Percentiles rank a stretch among this genome's conserved stretches.
Evolutionary conservation across 2,329 filamentous ascomycete genomes (phyloP).

Genomic region (Exutisphaerella laricina): DNA sequence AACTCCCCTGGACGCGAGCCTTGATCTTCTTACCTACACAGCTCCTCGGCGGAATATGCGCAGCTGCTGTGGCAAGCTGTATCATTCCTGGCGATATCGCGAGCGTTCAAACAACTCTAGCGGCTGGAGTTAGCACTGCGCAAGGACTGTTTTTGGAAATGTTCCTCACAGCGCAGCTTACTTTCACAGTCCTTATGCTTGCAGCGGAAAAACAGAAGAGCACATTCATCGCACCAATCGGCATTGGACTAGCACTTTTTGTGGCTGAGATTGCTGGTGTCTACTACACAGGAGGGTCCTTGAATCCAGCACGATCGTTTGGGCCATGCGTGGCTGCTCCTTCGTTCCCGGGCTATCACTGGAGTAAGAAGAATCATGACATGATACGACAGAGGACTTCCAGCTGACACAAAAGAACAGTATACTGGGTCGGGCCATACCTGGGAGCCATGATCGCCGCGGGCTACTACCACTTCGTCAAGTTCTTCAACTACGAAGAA

Average conservation of each 20-base stretch:
- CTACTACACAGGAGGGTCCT: conserved; percentile 31
- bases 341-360: conserved; percentile 28
- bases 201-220: conserved; percentile 34
- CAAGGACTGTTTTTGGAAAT: conserved; percentile 34
- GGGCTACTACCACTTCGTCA: conserved; percentile 31
- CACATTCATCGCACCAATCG: conserved; percentile 28
- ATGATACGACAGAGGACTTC: too few relatives aligned
- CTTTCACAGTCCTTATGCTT: conserved; percentile 34
- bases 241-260: conserved; percentile 26
- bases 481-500: conserved; percentile 30
- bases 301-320: conserved; percentile 35
- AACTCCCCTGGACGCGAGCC: conserved; percentile 24
- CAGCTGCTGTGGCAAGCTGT: conserved; percentile 27
- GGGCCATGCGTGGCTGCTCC: conserved; percentile 30
- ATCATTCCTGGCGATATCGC: conserved; percentile 31
- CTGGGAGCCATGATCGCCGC: conserved; percentile 15
- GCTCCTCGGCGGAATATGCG: conserved; percentile 28
- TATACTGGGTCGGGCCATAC: conserved; percentile 3
- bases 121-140: conserved; percentile 22
- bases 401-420: background rate
- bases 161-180: conserved; percentile 30
- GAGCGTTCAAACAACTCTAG: conserved; percentile 28
- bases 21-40: conserved; percentile 28
- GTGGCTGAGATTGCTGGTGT: conserved; percentile 23
- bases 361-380: conserved; percentile 22